Evolutionary conservation across 352 stramenopile species (phyloP).

Genomic region (Pythium phragmiticola): DNA sequence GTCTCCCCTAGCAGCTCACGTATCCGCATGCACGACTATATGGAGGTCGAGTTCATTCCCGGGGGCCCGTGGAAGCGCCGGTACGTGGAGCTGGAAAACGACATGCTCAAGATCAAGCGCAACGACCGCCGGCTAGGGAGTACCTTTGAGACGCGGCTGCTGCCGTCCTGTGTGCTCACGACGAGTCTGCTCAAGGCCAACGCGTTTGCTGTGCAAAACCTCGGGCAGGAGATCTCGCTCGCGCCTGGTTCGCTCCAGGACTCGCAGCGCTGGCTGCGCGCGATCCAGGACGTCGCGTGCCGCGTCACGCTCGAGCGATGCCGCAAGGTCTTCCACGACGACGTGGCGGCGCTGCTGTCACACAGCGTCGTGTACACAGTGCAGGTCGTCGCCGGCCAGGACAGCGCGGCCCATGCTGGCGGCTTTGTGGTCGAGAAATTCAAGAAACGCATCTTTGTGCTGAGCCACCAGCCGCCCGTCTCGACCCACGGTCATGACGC

Average conservation of each 20-base stretch:
- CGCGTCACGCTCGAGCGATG: conserved; percentile 32
- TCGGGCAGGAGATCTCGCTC: conserved; percentile 47
- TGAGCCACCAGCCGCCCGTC: conserved; percentile 40
- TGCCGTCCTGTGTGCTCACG: conserved; percentile 47
- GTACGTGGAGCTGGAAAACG: conserved; percentile 65
- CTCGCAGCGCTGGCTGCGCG: conserved; percentile 45
- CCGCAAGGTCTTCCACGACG: conserved; percentile 50
- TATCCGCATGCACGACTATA: conserved; percentile 49
- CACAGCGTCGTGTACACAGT: conserved; percentile 57
- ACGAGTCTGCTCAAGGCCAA: conserved; percentile 52
- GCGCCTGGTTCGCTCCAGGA: conserved; percentile 40
- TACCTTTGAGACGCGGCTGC: conserved; percentile 48
- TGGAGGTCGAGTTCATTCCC: conserved; percentile 52
- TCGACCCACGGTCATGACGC: background rate
- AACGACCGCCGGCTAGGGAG: conserved; percentile 55
- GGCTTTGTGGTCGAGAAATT: conserved; percentile 56
- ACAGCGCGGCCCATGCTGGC: conserved; percentile 12
- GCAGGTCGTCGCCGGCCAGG: conserved; percentile 21
- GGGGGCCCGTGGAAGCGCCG: conserved; percentile 51
- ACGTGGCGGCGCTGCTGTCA: conserved; percentile 41
- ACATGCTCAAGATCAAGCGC: conserved; percentile 63
- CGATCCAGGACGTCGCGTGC: conserved; percentile 33
- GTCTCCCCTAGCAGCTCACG: background rate
- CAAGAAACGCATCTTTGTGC: conserved; percentile 59
- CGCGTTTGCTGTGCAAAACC: conserved; percentile 50